These are phyloP conservation scores for Phytophthora pini DNA, from an alignment of 352 stramenopile species.

Conservation along the genomic window DNA sequence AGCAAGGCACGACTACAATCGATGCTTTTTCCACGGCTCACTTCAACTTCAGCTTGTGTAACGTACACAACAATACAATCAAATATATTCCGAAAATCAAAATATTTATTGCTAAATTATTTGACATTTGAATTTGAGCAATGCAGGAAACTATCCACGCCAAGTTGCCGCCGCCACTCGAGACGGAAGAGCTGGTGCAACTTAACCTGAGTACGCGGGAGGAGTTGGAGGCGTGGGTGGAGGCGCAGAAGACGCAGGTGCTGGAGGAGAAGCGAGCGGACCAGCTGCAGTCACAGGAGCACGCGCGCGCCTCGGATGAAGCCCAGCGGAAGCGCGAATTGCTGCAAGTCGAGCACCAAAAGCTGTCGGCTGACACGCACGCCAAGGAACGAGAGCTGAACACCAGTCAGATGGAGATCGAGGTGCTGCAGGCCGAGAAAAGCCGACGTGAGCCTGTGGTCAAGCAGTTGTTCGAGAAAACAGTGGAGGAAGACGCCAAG, in stretches of 20 bases:
- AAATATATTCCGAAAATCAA: too few species aligned
- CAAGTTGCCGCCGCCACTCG: slow-evolving; percentile 36
- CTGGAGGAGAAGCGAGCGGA: slow-evolving; percentile 53
- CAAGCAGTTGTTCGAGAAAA: slow-evolving; percentile 67
- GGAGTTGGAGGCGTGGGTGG: slow-evolving; percentile 56
- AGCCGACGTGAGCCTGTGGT: slow-evolving; percentile 64
- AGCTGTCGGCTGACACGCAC: slow-evolving; percentile 40
- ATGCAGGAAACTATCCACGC: slow-evolving; percentile 36
- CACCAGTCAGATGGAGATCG: slow-evolving; percentile 69
- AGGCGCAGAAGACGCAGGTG: slow-evolving; percentile 47
- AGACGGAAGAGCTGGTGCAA: slow-evolving; percentile 52
- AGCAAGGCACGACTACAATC: background rate
- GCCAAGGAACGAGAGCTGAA: slow-evolving; percentile 64
- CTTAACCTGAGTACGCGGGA: slow-evolving; percentile 50
- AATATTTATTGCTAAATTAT: too few species aligned
- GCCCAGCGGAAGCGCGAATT: slow-evolving; percentile 50
- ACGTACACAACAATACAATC: background rate
- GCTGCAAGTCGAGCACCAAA: slow-evolving; percentile 53
- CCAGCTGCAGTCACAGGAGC: slow-evolving; percentile 50
- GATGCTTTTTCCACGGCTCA: background rate
- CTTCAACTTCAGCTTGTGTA: slow-evolving; percentile 1
- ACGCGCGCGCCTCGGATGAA: slow-evolving; percentile 42
- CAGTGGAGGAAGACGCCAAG: slow-evolving; percentile 60
- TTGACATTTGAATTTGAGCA: too few species aligned
- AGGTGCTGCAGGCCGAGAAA: slow-evolving; percentile 69